Conservation (phyloP, 1,284 basidiomycete species). For the Tylopilus sp. region DNA sequence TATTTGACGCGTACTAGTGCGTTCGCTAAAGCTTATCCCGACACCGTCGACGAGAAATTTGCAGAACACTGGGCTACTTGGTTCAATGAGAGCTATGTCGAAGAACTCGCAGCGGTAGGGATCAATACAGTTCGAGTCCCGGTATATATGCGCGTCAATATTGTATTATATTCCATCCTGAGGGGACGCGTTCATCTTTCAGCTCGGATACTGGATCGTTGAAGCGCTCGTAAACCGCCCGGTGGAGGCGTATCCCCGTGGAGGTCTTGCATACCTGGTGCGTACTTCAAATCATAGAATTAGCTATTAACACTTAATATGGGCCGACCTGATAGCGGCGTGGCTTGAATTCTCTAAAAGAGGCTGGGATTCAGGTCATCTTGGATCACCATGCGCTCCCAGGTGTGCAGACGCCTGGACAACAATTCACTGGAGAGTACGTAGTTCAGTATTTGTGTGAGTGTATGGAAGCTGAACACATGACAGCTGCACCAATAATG, state of each 20-base stretch:
- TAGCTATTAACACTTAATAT: background rate
- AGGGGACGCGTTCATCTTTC: background rate
- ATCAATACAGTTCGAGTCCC: constrained; percentile 80
- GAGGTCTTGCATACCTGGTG: constrained; percentile 70
- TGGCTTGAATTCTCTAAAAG: constrained; percentile 62
- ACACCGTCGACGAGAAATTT: constrained; percentile 65
- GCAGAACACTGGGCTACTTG: constrained; percentile 73
- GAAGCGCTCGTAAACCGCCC: constrained; percentile 69
- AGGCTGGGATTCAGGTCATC: constrained; percentile 69
- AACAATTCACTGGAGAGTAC: constrained; percentile 72
- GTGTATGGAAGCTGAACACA: constrained; percentile 16
- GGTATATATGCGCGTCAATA: constrained; percentile 47
- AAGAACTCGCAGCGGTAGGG: constrained; percentile 56
- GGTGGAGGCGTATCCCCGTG: constrained; percentile 69
- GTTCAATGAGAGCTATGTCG: constrained; percentile 71
- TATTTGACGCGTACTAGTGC: constrained; percentile 47
- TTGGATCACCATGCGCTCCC: constrained; percentile 80
- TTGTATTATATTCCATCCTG: background rate
- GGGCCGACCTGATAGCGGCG: constrained; percentile 52
- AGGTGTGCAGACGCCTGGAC: constrained; percentile 64
- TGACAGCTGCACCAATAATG: constrained; percentile 65
- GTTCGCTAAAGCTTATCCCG: constrained; percentile 63
- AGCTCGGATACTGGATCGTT: constrained; percentile 84
- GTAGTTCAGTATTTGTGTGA: constrained; percentile 28
- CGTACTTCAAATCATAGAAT: constrained; percentile 24